Evolutionary conservation across 2,329 filamentous ascomycete genomes (phyloP).

Genomic region (Parasarocladium wereldwijsianum): DNA sequence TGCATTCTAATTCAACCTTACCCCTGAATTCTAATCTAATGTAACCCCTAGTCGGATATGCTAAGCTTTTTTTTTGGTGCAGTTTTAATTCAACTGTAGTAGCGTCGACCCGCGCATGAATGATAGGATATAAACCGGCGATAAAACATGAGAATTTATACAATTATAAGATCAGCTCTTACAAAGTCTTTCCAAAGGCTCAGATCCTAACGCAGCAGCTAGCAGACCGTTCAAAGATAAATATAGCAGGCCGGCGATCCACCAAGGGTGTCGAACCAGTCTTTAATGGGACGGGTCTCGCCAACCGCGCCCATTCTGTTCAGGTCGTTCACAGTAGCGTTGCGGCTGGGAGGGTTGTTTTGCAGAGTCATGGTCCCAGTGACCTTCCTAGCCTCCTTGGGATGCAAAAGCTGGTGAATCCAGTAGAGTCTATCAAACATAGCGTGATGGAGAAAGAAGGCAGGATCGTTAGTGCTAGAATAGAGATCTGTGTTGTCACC

Average conservation of each 20-base stretch:
- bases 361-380: slow-evolving; percentile 10
- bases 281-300: slow-evolving; percentile 8
- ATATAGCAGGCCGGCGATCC: slow-evolving; percentile 13
- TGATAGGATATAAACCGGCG: no score
- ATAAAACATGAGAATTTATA: no score
- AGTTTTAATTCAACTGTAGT: neutral
- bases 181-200: no score
- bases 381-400: slow-evolving; percentile 8
- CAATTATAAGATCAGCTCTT: no score
- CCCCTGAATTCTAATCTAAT: neutral
- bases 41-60: neutral
- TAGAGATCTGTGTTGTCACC: slow-evolving; percentile 18
- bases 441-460: slow-evolving; percentile 13
- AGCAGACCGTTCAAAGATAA: slow-evolving; percentile 10
- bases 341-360: slow-evolving; percentile 10
- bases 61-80: neutral
- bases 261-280: slow-evolving; percentile 10
- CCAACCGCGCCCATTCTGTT: slow-evolving; percentile 8
- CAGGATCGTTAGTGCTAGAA: slow-evolving; percentile 14
- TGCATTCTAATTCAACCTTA: neutral
- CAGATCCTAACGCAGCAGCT: no score
- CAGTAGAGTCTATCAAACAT: slow-evolving; percentile 13
- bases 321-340: slow-evolving; percentile 7
- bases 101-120: neutral
- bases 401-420: slow-evolving; percentile 10